These are phyloP conservation scores for Bacidia rubella DNA, from an alignment of 495 filamentous ascomycete genomes.

Conservation along the genomic window DNA sequence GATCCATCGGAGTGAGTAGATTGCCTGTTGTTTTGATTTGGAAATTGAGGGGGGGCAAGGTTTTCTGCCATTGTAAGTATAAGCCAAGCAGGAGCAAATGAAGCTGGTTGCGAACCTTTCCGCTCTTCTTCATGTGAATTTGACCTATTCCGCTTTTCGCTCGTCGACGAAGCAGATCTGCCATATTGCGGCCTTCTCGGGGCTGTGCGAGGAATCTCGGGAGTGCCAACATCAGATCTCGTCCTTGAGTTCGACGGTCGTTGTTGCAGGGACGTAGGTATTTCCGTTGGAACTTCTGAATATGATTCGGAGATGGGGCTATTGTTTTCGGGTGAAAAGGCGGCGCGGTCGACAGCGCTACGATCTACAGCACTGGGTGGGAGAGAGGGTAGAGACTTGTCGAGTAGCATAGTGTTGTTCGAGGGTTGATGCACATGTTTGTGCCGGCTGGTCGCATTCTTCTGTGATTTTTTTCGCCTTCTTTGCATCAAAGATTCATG, in stretches of 20 bases:
- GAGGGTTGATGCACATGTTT: constrained; percentile 24
- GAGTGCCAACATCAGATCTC: constrained; percentile 15
- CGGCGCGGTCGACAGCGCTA: constrained; percentile 21
- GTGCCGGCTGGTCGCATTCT: constrained; percentile 41
- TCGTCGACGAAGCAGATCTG: constrained; percentile 15
- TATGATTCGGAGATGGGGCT: constrained; percentile 50
- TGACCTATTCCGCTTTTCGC: constrained; percentile 14
- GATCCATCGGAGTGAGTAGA: constrained; percentile 53
- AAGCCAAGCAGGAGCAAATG: neutral
- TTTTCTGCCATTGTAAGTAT: constrained; percentile 31
- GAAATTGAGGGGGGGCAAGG: constrained; percentile 28
- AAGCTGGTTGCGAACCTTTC: constrained; percentile 9
- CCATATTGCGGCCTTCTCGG: constrained; percentile 17
- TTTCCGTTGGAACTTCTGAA: constrained; percentile 55
- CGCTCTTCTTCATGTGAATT: constrained; percentile 15
- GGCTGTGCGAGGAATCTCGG: constrained; percentile 11
- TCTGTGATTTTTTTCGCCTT: constrained; percentile 64
- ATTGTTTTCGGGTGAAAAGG: constrained; percentile 51
- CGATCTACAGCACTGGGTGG: constrained; percentile 59
- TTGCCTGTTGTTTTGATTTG: constrained; percentile 65
- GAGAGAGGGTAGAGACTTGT: constrained; percentile 89
- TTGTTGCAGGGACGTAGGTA: constrained; percentile 32
- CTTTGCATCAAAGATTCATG: constrained; percentile 98
- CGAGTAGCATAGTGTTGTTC: constrained; percentile 51
- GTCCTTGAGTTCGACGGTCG: constrained; percentile 17